Evolutionary conservation across 805 yeast species (phyloP).

Genomic region (Lipomyces starkeyi): DNA sequence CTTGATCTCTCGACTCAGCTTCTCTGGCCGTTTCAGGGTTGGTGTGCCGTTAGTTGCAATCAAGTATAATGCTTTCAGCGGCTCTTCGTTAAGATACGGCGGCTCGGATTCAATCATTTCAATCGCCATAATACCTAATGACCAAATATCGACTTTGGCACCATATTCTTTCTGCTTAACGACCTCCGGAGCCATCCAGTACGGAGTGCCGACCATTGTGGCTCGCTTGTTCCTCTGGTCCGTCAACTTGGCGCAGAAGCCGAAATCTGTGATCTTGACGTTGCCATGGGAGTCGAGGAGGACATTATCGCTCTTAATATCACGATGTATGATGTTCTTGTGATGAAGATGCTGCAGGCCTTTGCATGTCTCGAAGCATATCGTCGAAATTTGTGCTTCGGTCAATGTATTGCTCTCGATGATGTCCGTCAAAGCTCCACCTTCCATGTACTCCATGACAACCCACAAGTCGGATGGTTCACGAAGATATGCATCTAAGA

Average conservation of each 20-base stretch:
- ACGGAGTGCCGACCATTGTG: conserved; percentile 88
- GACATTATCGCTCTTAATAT: conserved; percentile 95
- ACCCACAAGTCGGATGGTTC: conserved; percentile 90
- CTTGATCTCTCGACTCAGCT: conserved; percentile 75
- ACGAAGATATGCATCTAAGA: conserved; percentile 84
- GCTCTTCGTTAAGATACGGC: conserved; percentile 80
- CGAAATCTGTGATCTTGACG: conserved; percentile 94
- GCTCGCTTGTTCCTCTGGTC: conserved; percentile 75
- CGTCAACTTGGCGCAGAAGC: conserved; percentile 79
- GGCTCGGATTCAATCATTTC: conserved; percentile 90
- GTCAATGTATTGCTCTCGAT: conserved; percentile 83
- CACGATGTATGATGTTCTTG: conserved; percentile 93
- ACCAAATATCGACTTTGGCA: conserved; percentile 84
- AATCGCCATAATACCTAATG: conserved; percentile 82
- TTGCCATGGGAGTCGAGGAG: conserved; percentile 79
- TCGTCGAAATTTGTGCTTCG: conserved; percentile 90
- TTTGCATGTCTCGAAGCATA: conserved; percentile 85
- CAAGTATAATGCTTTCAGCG: conserved; percentile 73
- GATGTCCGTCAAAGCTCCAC: conserved; percentile 95
- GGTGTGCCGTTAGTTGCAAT: conserved; percentile 86
- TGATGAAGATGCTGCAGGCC: conserved; percentile 92
- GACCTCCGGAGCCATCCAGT: conserved; percentile 92
- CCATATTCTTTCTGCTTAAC: conserved; percentile 81
- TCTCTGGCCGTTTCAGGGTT: conserved; percentile 69
- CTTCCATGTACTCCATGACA: conserved; percentile 99